A percentile compares a stretch with the other conserved stretches of the same genome.
Conservation (phyloP, 495 filamentous ascomycete species). For the Aspergillus olivimuriae region DNA sequence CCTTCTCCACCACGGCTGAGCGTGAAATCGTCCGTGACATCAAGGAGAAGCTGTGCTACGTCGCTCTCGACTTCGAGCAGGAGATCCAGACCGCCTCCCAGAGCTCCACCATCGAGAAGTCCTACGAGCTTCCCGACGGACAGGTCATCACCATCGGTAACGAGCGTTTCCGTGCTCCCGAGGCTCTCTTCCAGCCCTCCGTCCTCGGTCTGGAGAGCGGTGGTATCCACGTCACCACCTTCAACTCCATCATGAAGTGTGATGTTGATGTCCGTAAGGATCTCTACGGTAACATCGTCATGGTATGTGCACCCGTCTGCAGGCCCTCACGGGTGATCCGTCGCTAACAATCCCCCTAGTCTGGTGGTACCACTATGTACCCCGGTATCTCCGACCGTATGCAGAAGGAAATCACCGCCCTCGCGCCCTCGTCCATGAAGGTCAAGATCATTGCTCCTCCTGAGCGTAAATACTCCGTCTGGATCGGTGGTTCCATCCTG, state of each 20-base stretch:
- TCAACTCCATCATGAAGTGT: conserved; percentile 99
- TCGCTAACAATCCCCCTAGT: conserved; percentile 46
- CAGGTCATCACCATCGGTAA: conserved; percentile 99
- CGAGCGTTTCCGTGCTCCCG: conserved; percentile 98
- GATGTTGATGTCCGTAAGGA: conserved; percentile 99
- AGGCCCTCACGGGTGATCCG: too few relatives aligned
- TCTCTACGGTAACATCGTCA: conserved; percentile 99
- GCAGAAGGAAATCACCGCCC: conserved; percentile 99
- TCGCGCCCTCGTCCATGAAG: conserved; percentile 93
- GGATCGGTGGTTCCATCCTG: conserved; percentile 99
- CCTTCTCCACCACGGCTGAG: conserved; percentile 99
- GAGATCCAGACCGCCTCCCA: conserved; percentile 99
- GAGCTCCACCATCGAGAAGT: conserved; percentile 98
- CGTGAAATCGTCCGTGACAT: conserved; percentile 99
- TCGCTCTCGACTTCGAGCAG: conserved; percentile 99
- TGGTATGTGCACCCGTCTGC: conserved; percentile 57
- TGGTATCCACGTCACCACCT: conserved; percentile 99
- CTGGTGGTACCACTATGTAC: conserved; percentile 99
- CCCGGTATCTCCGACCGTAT: conserved; percentile 99
- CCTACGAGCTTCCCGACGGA: conserved; percentile 98
- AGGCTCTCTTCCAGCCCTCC: conserved; percentile 98
- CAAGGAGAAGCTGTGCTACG: conserved; percentile 99
- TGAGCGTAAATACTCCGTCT: conserved; percentile 86
- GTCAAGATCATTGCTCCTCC: conserved; percentile 75
- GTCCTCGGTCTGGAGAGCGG: conserved; percentile 97